Evolutionary conservation across 176 grass and related monocot genomes (phyloP).

Genomic region (Triticum turgidum): DNA sequence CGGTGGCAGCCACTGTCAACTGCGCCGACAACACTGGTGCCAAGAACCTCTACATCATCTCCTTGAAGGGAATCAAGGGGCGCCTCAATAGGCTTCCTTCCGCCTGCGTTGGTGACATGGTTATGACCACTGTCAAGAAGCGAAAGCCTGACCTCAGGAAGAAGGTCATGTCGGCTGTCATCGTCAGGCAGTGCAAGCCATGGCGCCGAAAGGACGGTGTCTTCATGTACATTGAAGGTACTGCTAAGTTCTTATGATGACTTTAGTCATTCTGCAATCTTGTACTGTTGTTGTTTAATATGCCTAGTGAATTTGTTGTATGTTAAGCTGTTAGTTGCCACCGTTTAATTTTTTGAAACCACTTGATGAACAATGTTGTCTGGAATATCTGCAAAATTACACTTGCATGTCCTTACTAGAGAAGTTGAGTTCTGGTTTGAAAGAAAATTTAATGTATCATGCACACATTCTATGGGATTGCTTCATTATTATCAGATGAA

Average conservation of each 20-base stretch:
- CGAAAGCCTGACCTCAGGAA: constrained; percentile 94
- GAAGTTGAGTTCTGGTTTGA: background rate
- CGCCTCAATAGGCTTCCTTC: constrained; percentile 79
- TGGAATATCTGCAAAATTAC: background rate
- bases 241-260: background rate
- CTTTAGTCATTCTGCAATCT: background rate
- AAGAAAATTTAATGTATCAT: background rate
- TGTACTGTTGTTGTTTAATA: background rate
- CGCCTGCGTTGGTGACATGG: constrained; percentile 92
- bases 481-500: too few relatives aligned
- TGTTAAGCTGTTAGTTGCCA: background rate
- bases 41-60: constrained; percentile 88
- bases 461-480: background rate
- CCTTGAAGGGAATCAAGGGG: constrained; percentile 80
- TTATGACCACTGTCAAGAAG: constrained; percentile 96
- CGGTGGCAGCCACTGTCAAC: constrained; percentile 85
- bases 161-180: constrained; percentile 97
- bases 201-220: too few relatives aligned
- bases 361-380: background rate
- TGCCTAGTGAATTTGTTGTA: background rate
- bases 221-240: constrained; percentile 99
- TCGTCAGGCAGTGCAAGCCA: constrained; percentile 88
- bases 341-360: background rate
- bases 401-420: too few relatives aligned
- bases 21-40: constrained; percentile 81